Base-by-base conservation (phyloP, 208 protist genomes). In the Angomonas deanei region DNA sequence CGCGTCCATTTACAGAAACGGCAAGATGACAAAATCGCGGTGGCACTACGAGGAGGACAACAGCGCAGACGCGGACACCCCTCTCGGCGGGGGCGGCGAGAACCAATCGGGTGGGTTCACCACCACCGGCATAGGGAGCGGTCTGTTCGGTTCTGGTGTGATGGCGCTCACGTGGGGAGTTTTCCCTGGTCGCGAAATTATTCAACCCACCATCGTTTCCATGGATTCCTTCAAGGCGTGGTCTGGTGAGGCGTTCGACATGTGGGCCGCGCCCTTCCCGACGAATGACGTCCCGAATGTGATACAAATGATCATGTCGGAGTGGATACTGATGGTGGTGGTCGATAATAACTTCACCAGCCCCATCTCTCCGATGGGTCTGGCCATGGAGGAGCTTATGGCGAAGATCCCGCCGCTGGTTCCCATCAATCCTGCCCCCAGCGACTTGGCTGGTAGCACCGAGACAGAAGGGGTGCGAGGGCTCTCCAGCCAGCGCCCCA, bases 181-280 rank as follows among this genome's bases (percentile, higher is more conserved):
- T 3, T 92, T 91, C 38, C 79, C 81, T 10, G 70, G 66, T 1
- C 54, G 68, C 11, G 74, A 92, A 58, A 76, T 89, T 23, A 68
- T 84, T 42, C 82, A 91, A 68, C 79, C 82, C 10, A 91, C 80
- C 4, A 77, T 90, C 49, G 82, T 90, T 36, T 88, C 86, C 15
- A 46, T 73, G 19, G 67, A 78, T 57, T 70, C 72, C 11, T 88
- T 90, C 38, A 67, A 72, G 0, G 79, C 62, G 30, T 90, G 80
- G 72, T 72, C 76, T 0, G 61, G 66, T 23, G 80, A 86, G 69
- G 78, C 86, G 11, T 92, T 90, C 49, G 72, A 68, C 47, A 31
- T 85, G 30, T 84, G 83, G 75, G 66, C 61, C 1, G 62, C 68
- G 0, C 70, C 64, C 24, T 82, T 81, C 13, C 65, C 69, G 17